These are phyloP conservation scores for Oryza rufipogon DNA, from an alignment of 176 grass and related monocot genomes.

Conservation along the genomic window DNA sequence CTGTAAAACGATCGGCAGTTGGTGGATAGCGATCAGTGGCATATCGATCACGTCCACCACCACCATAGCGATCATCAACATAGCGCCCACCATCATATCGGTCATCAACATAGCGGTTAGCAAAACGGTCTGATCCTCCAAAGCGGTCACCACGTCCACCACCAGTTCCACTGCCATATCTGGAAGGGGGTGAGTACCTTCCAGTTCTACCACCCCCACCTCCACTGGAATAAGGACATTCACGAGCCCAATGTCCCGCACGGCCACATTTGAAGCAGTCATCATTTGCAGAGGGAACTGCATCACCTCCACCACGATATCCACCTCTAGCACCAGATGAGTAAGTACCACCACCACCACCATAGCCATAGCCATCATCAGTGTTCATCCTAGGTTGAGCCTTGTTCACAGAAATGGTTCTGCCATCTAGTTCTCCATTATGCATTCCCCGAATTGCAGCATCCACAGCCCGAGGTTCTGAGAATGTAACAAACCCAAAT, in stretches of 20 bases:
- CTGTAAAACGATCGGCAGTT: conserved; percentile 69
- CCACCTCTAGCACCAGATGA: conserved; percentile 76
- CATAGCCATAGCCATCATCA: conserved; percentile 81
- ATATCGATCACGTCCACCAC: conserved; percentile 67
- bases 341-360: conserved; percentile 41
- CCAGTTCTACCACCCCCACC: conserved; percentile 61
- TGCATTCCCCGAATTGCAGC: conserved; percentile 87
- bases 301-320: conserved; percentile 67
- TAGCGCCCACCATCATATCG: conserved; percentile 75
- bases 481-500: conserved; percentile 97
- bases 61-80: conserved; percentile 59
- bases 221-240: conserved; percentile 73
- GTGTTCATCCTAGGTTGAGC: conserved; percentile 79
- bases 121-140: conserved; percentile 82
- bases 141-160: conserved; percentile 67
- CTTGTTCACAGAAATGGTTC: conserved; percentile 96
- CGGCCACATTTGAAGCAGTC: conserved; percentile 97
- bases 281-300: conserved; percentile 45
- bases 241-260: conserved; percentile 94
- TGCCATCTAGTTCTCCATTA: conserved; percentile 79
- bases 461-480: conserved; percentile 70
- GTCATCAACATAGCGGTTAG: conserved; percentile 71
- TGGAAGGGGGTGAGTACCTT: conserved; percentile 63
- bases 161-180: conserved; percentile 58
- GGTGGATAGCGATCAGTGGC: conserved; percentile 63